A percentile compares a stretch with the other conserved stretches of the same genome.
Evolutionary conservation across 331 rosid species (phyloP).

Genomic region (Malus hybrid): DNA sequence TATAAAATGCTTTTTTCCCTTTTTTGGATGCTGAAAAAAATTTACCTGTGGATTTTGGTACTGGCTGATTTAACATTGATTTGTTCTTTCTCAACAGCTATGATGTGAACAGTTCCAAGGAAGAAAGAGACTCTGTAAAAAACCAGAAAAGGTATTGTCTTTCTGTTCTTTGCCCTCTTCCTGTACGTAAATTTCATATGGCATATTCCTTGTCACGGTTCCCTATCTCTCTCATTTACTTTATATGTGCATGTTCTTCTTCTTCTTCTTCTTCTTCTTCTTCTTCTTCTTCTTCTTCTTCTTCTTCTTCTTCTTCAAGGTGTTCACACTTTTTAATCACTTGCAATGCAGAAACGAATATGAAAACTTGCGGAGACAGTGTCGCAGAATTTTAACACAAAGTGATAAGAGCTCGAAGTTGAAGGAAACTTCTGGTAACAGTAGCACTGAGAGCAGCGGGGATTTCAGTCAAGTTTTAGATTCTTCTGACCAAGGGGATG

Average conservation of each 20-base stretch:
- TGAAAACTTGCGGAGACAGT: slow-evolving; percentile 64
- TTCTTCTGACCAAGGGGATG: slow-evolving; percentile 66
- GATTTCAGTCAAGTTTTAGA: slow-evolving; percentile 41
- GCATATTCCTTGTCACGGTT: not conserved
- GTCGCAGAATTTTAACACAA: slow-evolving; percentile 48
- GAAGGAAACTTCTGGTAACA: slow-evolving; percentile 40
- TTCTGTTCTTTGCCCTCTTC: not conserved
- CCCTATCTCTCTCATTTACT: not conserved
- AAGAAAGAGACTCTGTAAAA: slow-evolving; percentile 58
- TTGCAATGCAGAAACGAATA: slow-evolving; percentile 57
- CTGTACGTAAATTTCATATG: not conserved
- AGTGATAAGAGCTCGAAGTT: slow-evolving; percentile 39
- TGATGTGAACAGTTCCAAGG: slow-evolving; percentile 63
- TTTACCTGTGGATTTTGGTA: not conserved
- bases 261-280: not conserved
- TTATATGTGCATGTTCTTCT: not conserved
- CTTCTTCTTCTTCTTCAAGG: not conserved
- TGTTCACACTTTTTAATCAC: not conserved
- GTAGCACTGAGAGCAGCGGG: slow-evolving; percentile 42
- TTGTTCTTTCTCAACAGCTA: slow-evolving; percentile 49
- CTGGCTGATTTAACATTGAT: slow-evolving; percentile 17
- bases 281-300: not conserved
- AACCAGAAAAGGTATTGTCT: slow-evolving; percentile 49
- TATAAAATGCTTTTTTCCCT: not conserved
- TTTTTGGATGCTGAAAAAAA: not conserved